Evolutionary conservation across 208 protist species (phyloP).

Genomic region (Crithidia sp.): DNA sequence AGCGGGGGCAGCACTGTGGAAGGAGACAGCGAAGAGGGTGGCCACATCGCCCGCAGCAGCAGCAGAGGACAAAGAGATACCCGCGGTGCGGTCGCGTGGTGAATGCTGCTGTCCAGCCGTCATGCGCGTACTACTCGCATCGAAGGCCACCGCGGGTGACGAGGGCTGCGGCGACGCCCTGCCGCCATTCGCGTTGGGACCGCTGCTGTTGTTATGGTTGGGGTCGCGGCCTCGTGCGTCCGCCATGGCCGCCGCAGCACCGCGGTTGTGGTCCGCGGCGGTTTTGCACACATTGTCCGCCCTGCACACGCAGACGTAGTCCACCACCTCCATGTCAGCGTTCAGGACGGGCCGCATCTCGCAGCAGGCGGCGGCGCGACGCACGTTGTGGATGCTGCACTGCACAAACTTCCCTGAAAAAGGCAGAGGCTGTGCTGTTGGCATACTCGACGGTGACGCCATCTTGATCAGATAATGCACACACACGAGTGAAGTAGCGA

Average conservation of each 20-base stretch:
- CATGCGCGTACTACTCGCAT: constrained; percentile 31
- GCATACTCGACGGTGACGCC: neutral
- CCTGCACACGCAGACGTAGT: constrained; percentile 63
- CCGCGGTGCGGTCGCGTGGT: neutral
- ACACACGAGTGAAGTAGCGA: neutral
- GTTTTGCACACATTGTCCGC: constrained; percentile 40
- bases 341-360: constrained; percentile 54
- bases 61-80: neutral
- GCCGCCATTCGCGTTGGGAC: neutral
- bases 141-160: constrained; percentile 12
- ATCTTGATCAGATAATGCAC: neutral
- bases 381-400: constrained; percentile 56
- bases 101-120: neutral
- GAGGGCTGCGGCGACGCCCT: too few species aligned
- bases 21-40: constrained; percentile 35
- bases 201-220: neutral
- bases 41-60: neutral
- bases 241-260: neutral
- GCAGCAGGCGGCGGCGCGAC: constrained; percentile 61
- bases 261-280: constrained; percentile 5
- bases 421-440: constrained; percentile 3
- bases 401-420: constrained; percentile 43
- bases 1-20: neutral
- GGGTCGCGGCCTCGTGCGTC: neutral
- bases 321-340: constrained; percentile 69